Percentiles rank a stretch among this genome's conserved stretches.
These are phyloP conservation scores for Boletus insuetus DNA, from an alignment of 768 basidiomycete genomes.

Conservation along the genomic window DNA sequence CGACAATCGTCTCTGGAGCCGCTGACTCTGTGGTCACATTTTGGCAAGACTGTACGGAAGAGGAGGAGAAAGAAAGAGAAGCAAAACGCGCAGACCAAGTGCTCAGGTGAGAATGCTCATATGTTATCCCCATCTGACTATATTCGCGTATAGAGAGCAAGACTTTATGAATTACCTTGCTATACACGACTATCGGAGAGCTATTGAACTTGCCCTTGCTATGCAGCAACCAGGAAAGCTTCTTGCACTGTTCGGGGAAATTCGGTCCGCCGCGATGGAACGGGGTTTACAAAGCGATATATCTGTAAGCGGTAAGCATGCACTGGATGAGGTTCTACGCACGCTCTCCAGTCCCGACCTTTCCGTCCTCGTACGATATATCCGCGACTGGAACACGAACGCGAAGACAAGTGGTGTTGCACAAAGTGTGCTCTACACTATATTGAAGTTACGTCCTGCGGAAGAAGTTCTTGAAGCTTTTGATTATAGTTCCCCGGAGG, in stretches of 20 bases:
- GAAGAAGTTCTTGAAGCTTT: constrained; percentile 76
- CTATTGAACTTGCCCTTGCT: constrained; percentile 86
- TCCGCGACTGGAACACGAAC: constrained; percentile 93
- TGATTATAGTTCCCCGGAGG: constrained; percentile 19
- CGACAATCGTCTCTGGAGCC: constrained; percentile 86
- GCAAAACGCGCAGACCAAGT: constrained; percentile 68
- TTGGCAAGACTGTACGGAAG: constrained; percentile 94
- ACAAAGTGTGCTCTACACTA: constrained; percentile 76
- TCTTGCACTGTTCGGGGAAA: constrained; percentile 69
- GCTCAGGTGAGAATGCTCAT: constrained; percentile 60
- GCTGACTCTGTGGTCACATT: constrained; percentile 96
- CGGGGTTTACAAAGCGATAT: neutral
- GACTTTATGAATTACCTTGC: constrained; percentile 89
- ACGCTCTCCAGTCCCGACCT: constrained; percentile 72
- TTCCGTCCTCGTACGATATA: constrained; percentile 74
- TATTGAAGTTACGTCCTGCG: constrained; percentile 73
- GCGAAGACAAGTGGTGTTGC: constrained; percentile 85
- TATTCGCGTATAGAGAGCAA: constrained; percentile 75
- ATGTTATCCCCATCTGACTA: constrained; percentile 2
- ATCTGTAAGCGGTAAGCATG: constrained; percentile 62
- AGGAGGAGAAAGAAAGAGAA: constrained; percentile 74
- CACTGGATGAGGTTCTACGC: constrained; percentile 81
- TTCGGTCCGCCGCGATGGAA: constrained; percentile 38
- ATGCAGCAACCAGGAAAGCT: constrained; percentile 94
- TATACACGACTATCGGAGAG: constrained; percentile 85